phyloP scores from a whole-genome alignment of 305 asterid genomes.

The Withania somnifera region DNA sequence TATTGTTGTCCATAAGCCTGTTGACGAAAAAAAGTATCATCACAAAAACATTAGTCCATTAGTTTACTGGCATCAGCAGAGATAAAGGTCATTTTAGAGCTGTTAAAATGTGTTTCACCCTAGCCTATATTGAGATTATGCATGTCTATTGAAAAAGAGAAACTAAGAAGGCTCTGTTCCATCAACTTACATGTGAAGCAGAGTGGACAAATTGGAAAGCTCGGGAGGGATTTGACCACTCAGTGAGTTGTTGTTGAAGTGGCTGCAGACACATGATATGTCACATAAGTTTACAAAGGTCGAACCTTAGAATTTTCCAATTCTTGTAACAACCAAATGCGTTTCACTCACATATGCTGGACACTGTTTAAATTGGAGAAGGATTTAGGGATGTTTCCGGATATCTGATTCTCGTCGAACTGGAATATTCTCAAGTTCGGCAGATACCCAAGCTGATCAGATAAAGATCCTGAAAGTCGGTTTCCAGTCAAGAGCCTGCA shows the following conservation, averaged over 20 bases:
- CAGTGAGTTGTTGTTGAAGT: conserved; percentile 42
- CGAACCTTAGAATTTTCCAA: not conserved
- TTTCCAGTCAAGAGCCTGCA: conserved; percentile 44
- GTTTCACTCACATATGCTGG: conserved; percentile 25
- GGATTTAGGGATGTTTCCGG: conserved; percentile 33
- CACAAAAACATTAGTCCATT: not conserved
- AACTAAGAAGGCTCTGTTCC: not conserved
- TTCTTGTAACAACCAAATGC: not conserved
- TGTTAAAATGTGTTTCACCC: no score
- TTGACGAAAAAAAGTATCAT: not conserved
- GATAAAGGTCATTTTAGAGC: not conserved
- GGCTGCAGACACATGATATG: conserved; percentile 24
- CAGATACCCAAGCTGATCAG: conserved; percentile 31
- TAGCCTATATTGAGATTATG: not conserved
- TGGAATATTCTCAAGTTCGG: conserved; percentile 28
- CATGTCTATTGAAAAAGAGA: not conserved
- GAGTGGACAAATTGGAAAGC: conserved; percentile 22
- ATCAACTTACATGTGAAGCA: conserved; percentile 32
- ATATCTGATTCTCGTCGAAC: conserved; percentile 34
- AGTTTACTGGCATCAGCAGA: not conserved
- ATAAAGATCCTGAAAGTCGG: conserved; percentile 32
- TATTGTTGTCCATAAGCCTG: conserved; percentile 39
- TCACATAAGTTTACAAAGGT: not conserved
- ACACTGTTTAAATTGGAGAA: conserved; percentile 24
- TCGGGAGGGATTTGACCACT: conserved; percentile 37